Base-by-base conservation (phyloP, 345 rosid species). In the Gossypium arboreum region DNA sequence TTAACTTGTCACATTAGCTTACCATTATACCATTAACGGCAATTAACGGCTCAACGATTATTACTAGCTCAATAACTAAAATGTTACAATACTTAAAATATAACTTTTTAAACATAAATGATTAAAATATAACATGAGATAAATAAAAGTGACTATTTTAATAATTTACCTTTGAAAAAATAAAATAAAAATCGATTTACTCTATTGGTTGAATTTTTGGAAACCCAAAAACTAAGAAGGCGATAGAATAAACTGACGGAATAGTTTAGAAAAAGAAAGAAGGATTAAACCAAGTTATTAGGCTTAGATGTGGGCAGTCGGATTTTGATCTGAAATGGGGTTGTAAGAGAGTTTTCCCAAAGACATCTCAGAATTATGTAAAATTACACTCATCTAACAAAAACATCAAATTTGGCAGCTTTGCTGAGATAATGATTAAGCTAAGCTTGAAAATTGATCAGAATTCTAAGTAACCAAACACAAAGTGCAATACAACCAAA, bases 121-220 rank as follows among this genome's bases (percentile, higher is more conserved):
- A 34, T 1, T 34, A 34, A 34, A 34, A 34, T 34, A 0, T 34
- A 34, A 34, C 1, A 34, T 4, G 0, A 34, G 0, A 0, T 34
- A 5, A 34, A 34, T 34, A 34, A 34, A 5, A 34, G 0, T 34
- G 1, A 5, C 0, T 34, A 34, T 34, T 34, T 34, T 34, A 1
- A 0, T 0, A 34, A 34, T 34, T 34, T 34, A 34, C 0, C 1
- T 0, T 34, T 34, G 0, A 5, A 34, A 34, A 34, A 5, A 3
- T 34, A 34, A 34, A 34, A 34, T 34, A 34, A 34, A 34, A 34
- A 34, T 34, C 41, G 0, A 34, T 5, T 34, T 34, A 34, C 0
- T 34, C 1, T 34, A 34, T 34, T 34, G 41, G 41, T 5, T 34
- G 7, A 4, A 5, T 34, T 34, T 34, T 34, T 34, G 41, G 41